Evolutionary conservation across 2,329 filamentous ascomycete species (phyloP).

Genomic region (Arachnopeziza araneosa): DNA sequence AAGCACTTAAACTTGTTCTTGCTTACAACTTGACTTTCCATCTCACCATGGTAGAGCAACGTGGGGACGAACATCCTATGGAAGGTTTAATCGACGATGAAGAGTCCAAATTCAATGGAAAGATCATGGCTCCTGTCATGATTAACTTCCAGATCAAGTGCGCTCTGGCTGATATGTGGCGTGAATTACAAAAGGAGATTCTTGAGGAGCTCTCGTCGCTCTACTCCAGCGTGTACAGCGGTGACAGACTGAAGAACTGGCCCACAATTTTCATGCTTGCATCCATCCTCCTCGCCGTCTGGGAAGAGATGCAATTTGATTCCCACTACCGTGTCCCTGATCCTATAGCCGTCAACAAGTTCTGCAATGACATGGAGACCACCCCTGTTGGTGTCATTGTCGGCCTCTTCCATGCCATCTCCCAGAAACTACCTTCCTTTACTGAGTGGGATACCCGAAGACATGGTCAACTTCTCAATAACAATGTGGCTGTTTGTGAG

Average conservation of each 20-base stretch:
- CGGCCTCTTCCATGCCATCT: slow-evolving; percentile 95
- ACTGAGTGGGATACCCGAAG: slow-evolving; percentile 91
- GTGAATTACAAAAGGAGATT: slow-evolving; percentile 92
- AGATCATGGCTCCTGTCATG: slow-evolving; percentile 92
- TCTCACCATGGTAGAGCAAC: slow-evolving; percentile 88
- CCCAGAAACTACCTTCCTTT: slow-evolving; percentile 88
- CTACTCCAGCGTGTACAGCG: slow-evolving; percentile 97
- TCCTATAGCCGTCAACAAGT: slow-evolving; percentile 78
- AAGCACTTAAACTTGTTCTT: slow-evolving; percentile 89
- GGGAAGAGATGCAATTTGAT: slow-evolving; percentile 99
- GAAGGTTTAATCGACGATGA: slow-evolving; percentile 82
- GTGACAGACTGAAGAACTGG: slow-evolving; percentile 98
- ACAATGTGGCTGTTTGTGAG: slow-evolving; percentile 87
- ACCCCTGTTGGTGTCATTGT: slow-evolving; percentile 95
- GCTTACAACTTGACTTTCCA: slow-evolving; percentile 95
- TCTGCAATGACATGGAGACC: slow-evolving; percentile 94
- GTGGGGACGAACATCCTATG: slow-evolving; percentile 72
- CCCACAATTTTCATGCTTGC: slow-evolving; percentile 97
- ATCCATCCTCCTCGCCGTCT: slow-evolving; percentile 85
- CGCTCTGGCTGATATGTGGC: slow-evolving; percentile 96
- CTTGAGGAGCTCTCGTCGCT: slow-evolving; percentile 86
- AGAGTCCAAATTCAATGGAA: slow-evolving; percentile 81
- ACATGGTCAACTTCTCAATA: slow-evolving; percentile 85
- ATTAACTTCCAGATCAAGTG: slow-evolving; percentile 99
- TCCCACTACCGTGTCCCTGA: slow-evolving; percentile 93